Evolutionary conservation across 345 rosid species (phyloP).

Genomic region (Salix koriyanagi): DNA sequence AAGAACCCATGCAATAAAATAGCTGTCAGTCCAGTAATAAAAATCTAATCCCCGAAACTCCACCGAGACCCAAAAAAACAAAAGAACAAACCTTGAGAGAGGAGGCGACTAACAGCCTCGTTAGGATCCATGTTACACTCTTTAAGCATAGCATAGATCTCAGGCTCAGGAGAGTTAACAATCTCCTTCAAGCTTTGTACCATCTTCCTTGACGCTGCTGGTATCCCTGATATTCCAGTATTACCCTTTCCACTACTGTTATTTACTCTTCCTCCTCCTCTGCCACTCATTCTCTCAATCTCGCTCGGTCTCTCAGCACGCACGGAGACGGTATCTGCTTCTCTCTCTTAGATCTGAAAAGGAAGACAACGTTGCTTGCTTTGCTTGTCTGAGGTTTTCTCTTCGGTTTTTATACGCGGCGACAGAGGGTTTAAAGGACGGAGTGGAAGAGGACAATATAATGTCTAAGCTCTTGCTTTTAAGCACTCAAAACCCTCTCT

Average conservation of each 20-base stretch:
- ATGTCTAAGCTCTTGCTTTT: constrained; percentile 2
- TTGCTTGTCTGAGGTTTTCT: neutral
- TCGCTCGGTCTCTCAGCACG: constrained; percentile 11
- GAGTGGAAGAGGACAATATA: neutral
- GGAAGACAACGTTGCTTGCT: neutral
- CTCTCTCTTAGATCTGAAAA: constrained; percentile 20
- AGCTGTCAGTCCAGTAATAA: neutral
- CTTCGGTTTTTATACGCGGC: neutral
- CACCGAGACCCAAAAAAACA: neutral
- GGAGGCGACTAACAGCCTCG: constrained; percentile 93
- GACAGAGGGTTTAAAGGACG: neutral
- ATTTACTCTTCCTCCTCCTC: constrained; percentile 47
- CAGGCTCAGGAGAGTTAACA: constrained; percentile 83
- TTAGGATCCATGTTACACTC: constrained; percentile 99
- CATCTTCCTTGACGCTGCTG: constrained; percentile 71
- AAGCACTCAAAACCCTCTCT: constrained; percentile 13
- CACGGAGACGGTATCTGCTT: neutral
- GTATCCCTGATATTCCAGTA: constrained; percentile 62
- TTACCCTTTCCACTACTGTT: constrained; percentile 36
- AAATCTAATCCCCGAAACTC: neutral
- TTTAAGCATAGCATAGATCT: constrained; percentile 94
- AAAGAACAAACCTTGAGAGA: constrained; percentile 65
- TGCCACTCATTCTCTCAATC: constrained; percentile 43
- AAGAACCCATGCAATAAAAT: neutral
- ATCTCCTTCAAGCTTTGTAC: constrained; percentile 94